A percentile compares a stretch with the other conserved stretches of the same genome.
Evolutionary conservation across 306 rosid species (phyloP).

Genomic region (Ceratonia siliqua): DNA sequence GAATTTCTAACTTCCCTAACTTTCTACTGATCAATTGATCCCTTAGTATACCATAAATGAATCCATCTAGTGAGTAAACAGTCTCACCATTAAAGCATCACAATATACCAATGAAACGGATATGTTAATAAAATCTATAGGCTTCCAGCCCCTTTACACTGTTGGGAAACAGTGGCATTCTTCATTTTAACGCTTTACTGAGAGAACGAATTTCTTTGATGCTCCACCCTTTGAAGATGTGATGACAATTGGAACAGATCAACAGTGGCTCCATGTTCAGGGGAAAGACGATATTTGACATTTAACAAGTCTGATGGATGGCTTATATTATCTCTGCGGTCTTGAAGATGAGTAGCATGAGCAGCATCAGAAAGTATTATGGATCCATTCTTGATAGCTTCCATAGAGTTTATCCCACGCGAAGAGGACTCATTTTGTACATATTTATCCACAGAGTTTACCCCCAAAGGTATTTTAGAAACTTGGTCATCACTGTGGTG

Average conservation of each 20-base stretch:
- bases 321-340: slow-evolving; percentile 26
- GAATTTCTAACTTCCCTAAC: slow-evolving; percentile 23
- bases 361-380: slow-evolving; percentile 33
- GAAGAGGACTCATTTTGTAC: slow-evolving; percentile 44
- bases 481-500: slow-evolving; percentile 33
- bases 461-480: slow-evolving; percentile 36
- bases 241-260: slow-evolving; percentile 73
- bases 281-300: slow-evolving; percentile 36
- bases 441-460: slow-evolving; percentile 36
- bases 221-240: slow-evolving; percentile 81
- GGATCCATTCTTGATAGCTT: slow-evolving; percentile 41
- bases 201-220: slow-evolving; percentile 54
- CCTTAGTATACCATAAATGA: slow-evolving; percentile 11
- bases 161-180: slow-evolving; percentile 47
- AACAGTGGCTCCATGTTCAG: slow-evolving; percentile 52
- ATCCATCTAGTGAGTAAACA: slow-evolving; percentile 1
- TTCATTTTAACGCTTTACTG: slow-evolving; percentile 61
- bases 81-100: neutral
- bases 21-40: slow-evolving; percentile 20
- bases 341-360: slow-evolving; percentile 29
- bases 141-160: slow-evolving; percentile 37
- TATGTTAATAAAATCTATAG: slow-evolving; percentile 34
- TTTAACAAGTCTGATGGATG: slow-evolving; percentile 31
- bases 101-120: slow-evolving; percentile 18
- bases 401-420: slow-evolving; percentile 40